phyloP scores from a whole-genome alignment of 306 rosid species.

The Delonix regia region DNA sequence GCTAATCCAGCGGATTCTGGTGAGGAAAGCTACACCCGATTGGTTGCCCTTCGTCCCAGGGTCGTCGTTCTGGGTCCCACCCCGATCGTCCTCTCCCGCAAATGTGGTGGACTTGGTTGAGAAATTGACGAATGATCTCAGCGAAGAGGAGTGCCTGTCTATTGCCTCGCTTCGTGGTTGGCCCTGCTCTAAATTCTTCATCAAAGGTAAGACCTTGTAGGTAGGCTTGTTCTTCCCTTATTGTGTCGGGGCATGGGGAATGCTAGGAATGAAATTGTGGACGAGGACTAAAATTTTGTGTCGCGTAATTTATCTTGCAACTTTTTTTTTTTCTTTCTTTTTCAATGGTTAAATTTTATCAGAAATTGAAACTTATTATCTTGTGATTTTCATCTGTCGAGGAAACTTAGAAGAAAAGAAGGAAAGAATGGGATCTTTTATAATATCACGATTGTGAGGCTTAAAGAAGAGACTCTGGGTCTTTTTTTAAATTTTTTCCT shows the following conservation, averaged over 20 bases:
- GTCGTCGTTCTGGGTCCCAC: conserved; percentile 85
- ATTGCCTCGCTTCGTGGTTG: conserved; percentile 53
- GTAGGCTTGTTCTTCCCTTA: background rate
- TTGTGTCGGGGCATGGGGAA: conserved; percentile 9
- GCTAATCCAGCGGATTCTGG: conserved; percentile 51
- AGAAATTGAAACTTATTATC: background rate
- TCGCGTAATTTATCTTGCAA: background rate
- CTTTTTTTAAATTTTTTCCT: background rate
- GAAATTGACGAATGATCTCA: conserved; percentile 38
- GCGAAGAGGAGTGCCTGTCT: conserved; percentile 56
- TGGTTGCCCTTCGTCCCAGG: conserved; percentile 84
- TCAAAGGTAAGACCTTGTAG: conserved; percentile 32
- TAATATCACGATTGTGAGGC: background rate
- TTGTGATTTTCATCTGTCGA: background rate
- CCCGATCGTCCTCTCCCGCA: conserved; percentile 35
- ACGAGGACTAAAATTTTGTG: background rate
- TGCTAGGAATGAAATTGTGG: background rate
- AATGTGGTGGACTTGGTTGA: conserved; percentile 46
- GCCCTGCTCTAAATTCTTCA: conserved; percentile 52
- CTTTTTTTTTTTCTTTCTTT: too few species aligned
- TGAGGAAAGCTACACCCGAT: conserved; percentile 62
- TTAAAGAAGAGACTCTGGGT: background rate
- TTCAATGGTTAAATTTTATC: background rate
- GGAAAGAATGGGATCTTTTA: background rate
- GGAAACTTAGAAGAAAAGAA: background rate